A percentile compares a stretch with the other conserved stretches of the same genome.
phyloP scores from a whole-genome alignment of 2,329 filamentous ascomycete genomes.

The Pseudofabraea citricarpa region DNA sequence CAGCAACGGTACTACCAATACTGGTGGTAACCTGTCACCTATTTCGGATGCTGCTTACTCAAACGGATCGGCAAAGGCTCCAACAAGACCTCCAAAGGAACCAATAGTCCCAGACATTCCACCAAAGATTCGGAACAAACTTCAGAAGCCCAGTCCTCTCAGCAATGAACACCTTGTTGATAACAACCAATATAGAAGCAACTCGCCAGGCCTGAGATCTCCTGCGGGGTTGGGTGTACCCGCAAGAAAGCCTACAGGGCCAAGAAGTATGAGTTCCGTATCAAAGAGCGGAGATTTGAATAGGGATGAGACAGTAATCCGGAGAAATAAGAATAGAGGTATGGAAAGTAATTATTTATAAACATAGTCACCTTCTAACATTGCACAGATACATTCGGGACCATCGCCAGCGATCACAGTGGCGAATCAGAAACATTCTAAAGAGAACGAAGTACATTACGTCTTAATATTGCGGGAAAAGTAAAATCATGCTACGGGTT shows the following conservation, averaged over 20 bases:
- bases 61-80: conserved; percentile 28
- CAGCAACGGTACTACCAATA: conserved; percentile 24
- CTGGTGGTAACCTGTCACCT: conserved; percentile 21
- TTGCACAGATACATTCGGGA: conserved; percentile 49
- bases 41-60: conserved; percentile 26
- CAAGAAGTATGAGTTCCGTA: conserved; percentile 27
- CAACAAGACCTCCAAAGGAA: conserved; percentile 60
- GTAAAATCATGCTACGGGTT: neutral
- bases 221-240: conserved; percentile 22
- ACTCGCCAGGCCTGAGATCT: conserved; percentile 18
- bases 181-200: conserved; percentile 8
- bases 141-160: conserved; percentile 50
- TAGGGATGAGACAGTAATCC: conserved; percentile 23
- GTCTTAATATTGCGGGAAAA: too few relatives aligned
- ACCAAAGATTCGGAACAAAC: conserved; percentile 42
- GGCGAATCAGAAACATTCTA: conserved; percentile 50
- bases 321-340: conserved; percentile 47
- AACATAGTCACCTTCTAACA: conserved; percentile 8
- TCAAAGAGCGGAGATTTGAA: conserved; percentile 22
- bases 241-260: conserved; percentile 27
- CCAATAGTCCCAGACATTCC: conserved; percentile 46
- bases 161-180: conserved; percentile 43
- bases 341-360: conserved; percentile 19
- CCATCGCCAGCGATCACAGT: conserved; percentile 39
- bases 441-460: conserved; percentile 7